Base-by-base conservation (phyloP, 2,329 filamentous ascomycete genomes). In the Colletotrichum noveboracense region DNA sequence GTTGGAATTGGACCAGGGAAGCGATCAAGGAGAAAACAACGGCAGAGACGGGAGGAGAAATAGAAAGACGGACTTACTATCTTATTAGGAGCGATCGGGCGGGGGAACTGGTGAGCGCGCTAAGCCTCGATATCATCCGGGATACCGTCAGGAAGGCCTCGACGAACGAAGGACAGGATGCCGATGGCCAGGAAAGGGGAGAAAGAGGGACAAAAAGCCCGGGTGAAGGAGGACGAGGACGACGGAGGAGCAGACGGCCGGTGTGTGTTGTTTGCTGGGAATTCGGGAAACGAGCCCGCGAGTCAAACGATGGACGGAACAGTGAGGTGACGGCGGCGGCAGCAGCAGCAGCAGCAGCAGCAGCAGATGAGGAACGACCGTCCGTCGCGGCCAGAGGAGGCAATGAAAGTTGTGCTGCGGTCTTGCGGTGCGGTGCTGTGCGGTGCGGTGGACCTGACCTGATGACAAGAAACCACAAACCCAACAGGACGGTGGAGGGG, bases 71-170 rank as follows among this genome's bases (percentile, higher is more conserved):
- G n/a, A 76, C 74, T 74, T 72, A 76, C 74, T 64, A 65, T 65
- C 36, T 70, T 70, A 70, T 62, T 70, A 55, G 30, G 34, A 30
- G 38, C 70, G 69, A 73, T 66, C 70, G 70, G 58, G 64, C 70
- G 70, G 64, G 73, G 69, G 73, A 65, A 26, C 12, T 32, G 26
- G 55, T 30, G 64, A 56, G 56, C 26, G 70, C 64, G 73, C 70
- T 74, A 52, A 74, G 70, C 70, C 70, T 73, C 48, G 70, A 75
- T 75, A 69, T 73, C 74, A 75, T 75, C 70, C 70, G 70, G 74
- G 64, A 73, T 74, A 69, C 66, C 66, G 66, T 56, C 65, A 52
- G 66, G 43, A 55, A 55, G 32, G 34, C 24, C 12, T 30, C 21
- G 67, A 56, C 30, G 55, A 66, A 70, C 58, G 43, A 65, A 36